Conservation (phyloP, 129 eudicot species). For the sunflower (Helianthus annuus) region HanXRQr2.0-SUNRISE NC_035443.2:12260277-12260776, state of each 20-base stretch:
- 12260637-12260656: neutral
- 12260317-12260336: constrained; percentile 70
- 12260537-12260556: constrained; percentile 24
- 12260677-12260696: neutral
- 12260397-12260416: constrained; percentile 29
- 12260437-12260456: constrained; percentile 11
- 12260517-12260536: constrained; percentile 10
- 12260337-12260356: constrained; percentile 96
- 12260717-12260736: neutral
- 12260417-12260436: neutral
- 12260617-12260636: neutral
- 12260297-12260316: constrained; percentile 62
- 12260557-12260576: neutral
- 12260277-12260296: constrained; percentile 83
- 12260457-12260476: neutral
- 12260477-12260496: constrained; percentile 11
- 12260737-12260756: too few species aligned
- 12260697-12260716: too few species aligned
- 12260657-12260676: constrained; percentile 11
- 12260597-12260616: neutral
- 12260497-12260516: constrained; percentile 27
- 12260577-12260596: neutral
- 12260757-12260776: neutral
- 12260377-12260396: constrained; percentile 43
- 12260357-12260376: constrained; percentile 94